These are phyloP conservation scores for Triangularia setosa DNA, from an alignment of 2,329 filamentous ascomycete genomes.

Conservation along the genomic window DNA sequence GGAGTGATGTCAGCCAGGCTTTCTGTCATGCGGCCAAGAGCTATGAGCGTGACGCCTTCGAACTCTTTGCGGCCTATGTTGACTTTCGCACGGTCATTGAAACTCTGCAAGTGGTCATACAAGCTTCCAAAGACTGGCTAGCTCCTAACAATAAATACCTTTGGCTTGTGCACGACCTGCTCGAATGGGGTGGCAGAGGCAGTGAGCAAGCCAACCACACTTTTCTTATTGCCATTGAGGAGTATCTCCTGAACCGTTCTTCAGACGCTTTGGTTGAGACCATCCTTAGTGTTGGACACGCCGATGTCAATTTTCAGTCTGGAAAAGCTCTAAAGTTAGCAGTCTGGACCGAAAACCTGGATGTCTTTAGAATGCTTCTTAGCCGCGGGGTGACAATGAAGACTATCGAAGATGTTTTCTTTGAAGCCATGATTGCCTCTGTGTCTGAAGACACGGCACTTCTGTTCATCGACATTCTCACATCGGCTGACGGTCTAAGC, in stretches of 20 bases:
- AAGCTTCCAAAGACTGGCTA: background rate
- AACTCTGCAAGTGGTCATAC: background rate
- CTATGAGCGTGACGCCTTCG: background rate
- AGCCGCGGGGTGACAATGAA: background rate
- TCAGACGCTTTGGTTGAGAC: background rate
- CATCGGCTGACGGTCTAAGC: background rate
- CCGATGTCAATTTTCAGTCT: background rate
- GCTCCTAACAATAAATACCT: background rate
- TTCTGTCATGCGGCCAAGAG: background rate
- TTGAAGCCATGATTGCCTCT: background rate
- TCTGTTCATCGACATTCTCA: background rate
- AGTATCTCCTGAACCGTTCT: background rate
- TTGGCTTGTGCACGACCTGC: background rate
- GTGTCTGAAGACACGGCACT: background rate
- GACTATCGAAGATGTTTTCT: background rate
- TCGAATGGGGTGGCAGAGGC: background rate
- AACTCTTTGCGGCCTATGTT: background rate
- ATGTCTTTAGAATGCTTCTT: background rate
- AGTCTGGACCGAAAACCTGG: background rate
- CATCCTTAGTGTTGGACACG: background rate
- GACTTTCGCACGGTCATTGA: background rate
- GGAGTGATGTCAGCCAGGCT: background rate
- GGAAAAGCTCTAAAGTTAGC: background rate
- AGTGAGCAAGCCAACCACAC: background rate
- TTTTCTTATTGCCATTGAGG: background rate